Evolutionary conservation across 805 yeast genomes (phyloP).

Genomic region (Peterozyma xylosa): DNA sequence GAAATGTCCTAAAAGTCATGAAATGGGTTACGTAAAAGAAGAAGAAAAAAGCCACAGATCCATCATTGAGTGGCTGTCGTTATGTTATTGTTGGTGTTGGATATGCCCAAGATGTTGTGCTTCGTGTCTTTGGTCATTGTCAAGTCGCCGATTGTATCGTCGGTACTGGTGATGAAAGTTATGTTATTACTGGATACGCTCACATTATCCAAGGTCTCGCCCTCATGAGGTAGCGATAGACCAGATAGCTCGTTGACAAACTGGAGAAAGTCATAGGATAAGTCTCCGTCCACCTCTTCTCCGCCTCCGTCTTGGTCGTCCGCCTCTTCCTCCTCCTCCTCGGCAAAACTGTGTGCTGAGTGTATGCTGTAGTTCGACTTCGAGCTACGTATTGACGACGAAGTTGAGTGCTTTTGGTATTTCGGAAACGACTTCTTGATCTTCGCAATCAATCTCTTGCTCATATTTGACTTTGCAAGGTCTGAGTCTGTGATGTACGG

Average conservation of each 20-base stretch:
- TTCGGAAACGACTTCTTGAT: conserved; percentile 2
- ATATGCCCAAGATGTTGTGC: no score
- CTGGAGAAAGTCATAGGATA: conserved; percentile 7
- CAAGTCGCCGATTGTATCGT: no score
- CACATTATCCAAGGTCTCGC: conserved; percentile 3
- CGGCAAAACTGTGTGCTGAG: no score
- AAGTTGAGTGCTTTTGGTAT: not conserved
- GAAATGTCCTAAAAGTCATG: no score
- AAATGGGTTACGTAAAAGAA: no score
- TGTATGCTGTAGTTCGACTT: no score
- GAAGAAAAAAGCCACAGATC: no score
- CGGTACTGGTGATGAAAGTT: no score
- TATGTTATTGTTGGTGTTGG: no score
- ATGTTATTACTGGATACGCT: conserved; percentile 2
- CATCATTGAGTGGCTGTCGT: no score
- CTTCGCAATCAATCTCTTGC: conserved; percentile 7
- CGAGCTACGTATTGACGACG: not conserved
- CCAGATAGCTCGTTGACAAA: conserved; percentile 5
- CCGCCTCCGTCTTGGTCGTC: not conserved
- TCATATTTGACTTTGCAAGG: conserved; percentile 23
- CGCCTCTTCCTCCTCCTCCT: not conserved
- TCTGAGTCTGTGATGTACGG: conserved; percentile 29
- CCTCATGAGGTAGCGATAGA: conserved; percentile 1
- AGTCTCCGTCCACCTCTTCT: not conserved
- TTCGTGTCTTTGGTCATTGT: no score